Evolutionary conservation across 805 yeast genomes (phyloP), one percentile per base, ranked within the genome.

Genomic region (Teunomyces pallodes): DNA sequence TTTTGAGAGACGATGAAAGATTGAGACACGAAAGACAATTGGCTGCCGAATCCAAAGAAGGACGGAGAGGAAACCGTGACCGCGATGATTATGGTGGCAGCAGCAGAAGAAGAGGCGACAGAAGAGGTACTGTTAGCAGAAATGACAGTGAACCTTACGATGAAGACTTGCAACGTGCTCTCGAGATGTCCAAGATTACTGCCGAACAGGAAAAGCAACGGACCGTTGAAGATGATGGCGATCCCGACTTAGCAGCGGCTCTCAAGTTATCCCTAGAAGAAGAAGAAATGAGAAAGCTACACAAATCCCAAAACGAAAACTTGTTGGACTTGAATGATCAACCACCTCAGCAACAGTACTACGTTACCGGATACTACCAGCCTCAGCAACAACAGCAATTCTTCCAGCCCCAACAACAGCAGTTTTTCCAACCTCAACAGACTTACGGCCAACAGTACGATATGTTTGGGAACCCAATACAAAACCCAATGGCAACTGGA

Each of bases 121-220:
- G 39, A 29, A 47, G 53, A 26, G 29, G 36, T 2, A 36, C 45
- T 16, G 29, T 16, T 36, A 26, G 61, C 40, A 47, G 51, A 26
- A 46, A 48, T 36, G 53, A 52, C 32, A 71, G 65, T 36, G 74
- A 70, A 16, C 83, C 80, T 17, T 77, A 79, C 51, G 96, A 90
- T 58, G 86, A 82, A 14, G 97, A 89, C 46, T 70, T 92, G 55
- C 84, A 82, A 65, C 76, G 77, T 42, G 97, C 96, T 0, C 70
- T 92, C 46, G 96, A 87, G 56, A 86, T 85, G 60, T 86, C 95
- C 45, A 80, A 81, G 59, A 65, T 76, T 57, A 88, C 96, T 1
- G 97, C 96, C 0, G 90, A 86, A 54, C 91, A 87, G 52, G 97
- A 90, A 55, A 87, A 82, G 52, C 75, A 74, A 46, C 75, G 84